phyloP scores from a whole-genome alignment of 2,329 filamentous ascomycete genomes.

The Fusarium brachygibbosum region DNA sequence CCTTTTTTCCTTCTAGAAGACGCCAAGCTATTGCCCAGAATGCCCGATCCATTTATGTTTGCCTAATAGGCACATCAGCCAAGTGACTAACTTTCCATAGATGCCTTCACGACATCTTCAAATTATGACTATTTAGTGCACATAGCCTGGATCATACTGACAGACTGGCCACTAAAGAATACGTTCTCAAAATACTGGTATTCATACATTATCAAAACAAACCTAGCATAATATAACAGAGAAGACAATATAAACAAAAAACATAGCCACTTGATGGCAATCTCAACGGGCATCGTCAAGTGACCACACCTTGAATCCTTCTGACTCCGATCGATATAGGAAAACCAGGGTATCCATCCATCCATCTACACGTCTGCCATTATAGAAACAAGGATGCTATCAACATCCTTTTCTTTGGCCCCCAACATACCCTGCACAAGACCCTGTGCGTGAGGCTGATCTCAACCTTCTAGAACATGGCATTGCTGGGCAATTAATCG shows the following conservation, averaged over 20 bases:
- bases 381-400: conserved; percentile 31
- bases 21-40: conserved; percentile 10
- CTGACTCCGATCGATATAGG: conserved; percentile 29
- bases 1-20: conserved; percentile 33
- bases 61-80: conserved; percentile 20
- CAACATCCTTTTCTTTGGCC: conserved; percentile 12
- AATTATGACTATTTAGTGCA: not conserved
- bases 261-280: conserved; percentile 1
- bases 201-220: conserved; percentile 26
- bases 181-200: conserved; percentile 8
- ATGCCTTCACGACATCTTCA: not conserved
- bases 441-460: conserved; percentile 37
- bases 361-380: conserved; percentile 34
- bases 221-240: conserved; percentile 7
- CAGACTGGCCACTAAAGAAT: not conserved
- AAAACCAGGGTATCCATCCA: conserved; percentile 36
- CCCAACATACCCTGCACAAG: conserved; percentile 7
- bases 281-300: conserved; percentile 16
- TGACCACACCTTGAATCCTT: conserved; percentile 25
- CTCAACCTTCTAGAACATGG: conserved; percentile 14
- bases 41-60: conserved; percentile 9
- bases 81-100: conserved; percentile 2
- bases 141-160: not conserved
- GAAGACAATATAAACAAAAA: conserved; percentile 21
- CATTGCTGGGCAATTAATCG: conserved; percentile 48